phyloP scores from a whole-genome alignment of 768 basidiomycete species.

The Floccularia luteovirens region DNA sequence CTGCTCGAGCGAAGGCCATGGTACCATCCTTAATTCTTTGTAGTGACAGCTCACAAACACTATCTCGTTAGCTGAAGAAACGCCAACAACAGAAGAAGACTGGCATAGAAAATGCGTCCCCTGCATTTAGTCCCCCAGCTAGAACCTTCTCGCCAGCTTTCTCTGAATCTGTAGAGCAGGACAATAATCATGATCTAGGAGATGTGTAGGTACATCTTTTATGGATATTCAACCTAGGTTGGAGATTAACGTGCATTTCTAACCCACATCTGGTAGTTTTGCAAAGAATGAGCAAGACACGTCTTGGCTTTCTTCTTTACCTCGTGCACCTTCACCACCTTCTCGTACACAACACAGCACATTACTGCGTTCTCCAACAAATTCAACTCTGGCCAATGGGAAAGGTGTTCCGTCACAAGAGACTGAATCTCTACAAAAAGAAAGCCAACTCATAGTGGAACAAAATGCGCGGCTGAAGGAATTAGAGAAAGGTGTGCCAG shows the following conservation, averaged over 20 bases:
- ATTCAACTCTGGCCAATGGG: not conserved
- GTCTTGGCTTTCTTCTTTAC: slow-evolving; percentile 56
- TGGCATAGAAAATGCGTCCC: slow-evolving; percentile 27
- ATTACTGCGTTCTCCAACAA: not conserved
- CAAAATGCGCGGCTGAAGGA: not conserved
- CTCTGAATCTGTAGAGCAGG: slow-evolving; percentile 21
- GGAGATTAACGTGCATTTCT: not conserved
- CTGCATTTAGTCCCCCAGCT: slow-evolving; percentile 22
- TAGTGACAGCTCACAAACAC: slow-evolving; percentile 4
- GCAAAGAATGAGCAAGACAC: slow-evolving; percentile 37
- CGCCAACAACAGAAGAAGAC: slow-evolving; percentile 64
- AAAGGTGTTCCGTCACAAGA: not conserved
- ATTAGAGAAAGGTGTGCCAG: not conserved
- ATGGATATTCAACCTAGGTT: not conserved
- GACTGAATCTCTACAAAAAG: not conserved
- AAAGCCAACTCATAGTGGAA: not conserved
- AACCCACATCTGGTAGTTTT: slow-evolving; percentile 30
- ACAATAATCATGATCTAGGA: slow-evolving; percentile 43
- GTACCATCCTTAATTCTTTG: slow-evolving; percentile 28
- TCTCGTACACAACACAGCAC: slow-evolving; percentile 9
- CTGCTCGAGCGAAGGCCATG: slow-evolving; percentile 79
- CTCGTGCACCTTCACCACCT: slow-evolving; percentile 33
- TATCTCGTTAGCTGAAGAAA: slow-evolving; percentile 60
- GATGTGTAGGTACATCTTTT: slow-evolving; percentile 51
- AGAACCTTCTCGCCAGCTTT: slow-evolving; percentile 45